Evolutionary conservation across 495 filamentous ascomycete genomes (phyloP).

Genomic region (Lindgomyces ingoldianus): DNA sequence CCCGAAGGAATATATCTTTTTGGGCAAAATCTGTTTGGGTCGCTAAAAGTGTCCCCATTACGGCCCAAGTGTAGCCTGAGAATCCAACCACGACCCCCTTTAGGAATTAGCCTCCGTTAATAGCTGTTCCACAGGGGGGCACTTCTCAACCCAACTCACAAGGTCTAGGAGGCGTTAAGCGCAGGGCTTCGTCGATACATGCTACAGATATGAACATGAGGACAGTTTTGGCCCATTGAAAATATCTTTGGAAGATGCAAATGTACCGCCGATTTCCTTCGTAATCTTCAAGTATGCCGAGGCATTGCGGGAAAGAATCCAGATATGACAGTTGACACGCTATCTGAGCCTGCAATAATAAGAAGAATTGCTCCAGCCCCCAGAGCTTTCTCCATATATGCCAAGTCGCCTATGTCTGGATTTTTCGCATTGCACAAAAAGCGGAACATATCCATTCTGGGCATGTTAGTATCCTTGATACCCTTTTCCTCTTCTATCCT

Average conservation of each 20-base stretch:
- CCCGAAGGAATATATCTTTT: constrained; percentile 5
- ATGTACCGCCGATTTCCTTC: constrained; percentile 53
- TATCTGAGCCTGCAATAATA: constrained; percentile 39
- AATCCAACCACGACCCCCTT: background rate
- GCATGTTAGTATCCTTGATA: background rate
- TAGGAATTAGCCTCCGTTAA: background rate
- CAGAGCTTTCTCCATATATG: constrained; percentile 34
- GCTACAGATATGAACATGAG: constrained; percentile 28
- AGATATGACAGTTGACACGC: constrained; percentile 46
- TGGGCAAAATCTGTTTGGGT: background rate
- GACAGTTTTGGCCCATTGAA: constrained; percentile 35
- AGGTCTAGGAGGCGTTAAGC: background rate
- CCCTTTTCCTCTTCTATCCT: background rate
- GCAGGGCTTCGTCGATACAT: background rate
- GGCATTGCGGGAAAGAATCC: constrained; percentile 63
- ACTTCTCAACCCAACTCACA: background rate
- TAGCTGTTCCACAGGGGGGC: background rate
- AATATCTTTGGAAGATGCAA: constrained; percentile 40
- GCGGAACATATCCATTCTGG: constrained; percentile 33
- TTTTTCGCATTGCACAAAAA: constrained; percentile 31
- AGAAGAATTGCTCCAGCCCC: constrained; percentile 37
- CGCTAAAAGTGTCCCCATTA: background rate
- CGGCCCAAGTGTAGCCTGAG: background rate
- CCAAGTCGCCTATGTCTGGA: constrained; percentile 38
- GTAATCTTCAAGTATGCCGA: constrained; percentile 48